These are phyloP conservation scores for Globisporangium polare DNA, from an alignment of 352 stramenopile genomes.

Conservation along the genomic window DNA sequence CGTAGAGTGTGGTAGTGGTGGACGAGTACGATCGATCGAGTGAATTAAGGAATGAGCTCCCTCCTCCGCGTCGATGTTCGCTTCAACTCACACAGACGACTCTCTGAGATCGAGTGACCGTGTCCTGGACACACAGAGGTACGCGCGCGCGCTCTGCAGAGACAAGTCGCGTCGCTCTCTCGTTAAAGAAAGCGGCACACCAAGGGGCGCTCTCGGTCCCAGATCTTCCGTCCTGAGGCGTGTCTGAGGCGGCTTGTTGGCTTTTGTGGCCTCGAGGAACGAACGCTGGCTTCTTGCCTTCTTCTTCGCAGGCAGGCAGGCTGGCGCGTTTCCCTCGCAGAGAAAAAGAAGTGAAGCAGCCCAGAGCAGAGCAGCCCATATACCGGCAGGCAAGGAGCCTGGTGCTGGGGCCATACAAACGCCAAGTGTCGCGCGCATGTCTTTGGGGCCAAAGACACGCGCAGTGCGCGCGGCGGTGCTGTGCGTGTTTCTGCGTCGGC, in stretches of 20 bases:
- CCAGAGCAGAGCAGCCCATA: neutral
- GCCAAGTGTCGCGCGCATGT: conserved; percentile 3
- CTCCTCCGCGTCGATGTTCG: neutral
- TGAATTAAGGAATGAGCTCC: conserved; percentile 7
- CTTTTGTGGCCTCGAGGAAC: neutral
- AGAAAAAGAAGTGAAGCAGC: conserved; percentile 1
- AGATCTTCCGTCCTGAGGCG: neutral
- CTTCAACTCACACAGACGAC: neutral
- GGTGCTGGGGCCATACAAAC: conserved; percentile 1
- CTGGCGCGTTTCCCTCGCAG: neutral
- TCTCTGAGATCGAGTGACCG: neutral
- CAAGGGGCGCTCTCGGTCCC: neutral
- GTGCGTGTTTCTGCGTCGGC: conserved; percentile 2
- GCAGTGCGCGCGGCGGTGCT: too few species aligned
- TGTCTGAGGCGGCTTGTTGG: neutral
- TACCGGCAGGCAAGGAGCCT: too few species aligned
- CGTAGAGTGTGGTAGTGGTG: too few species aligned
- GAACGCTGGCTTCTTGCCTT: too few species aligned
- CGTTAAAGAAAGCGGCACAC: conserved; percentile 13
- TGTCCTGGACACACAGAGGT: neutral
- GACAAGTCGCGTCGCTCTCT: conserved; percentile 2
- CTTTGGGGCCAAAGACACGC: conserved; percentile 1
- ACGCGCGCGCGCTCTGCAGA: neutral
- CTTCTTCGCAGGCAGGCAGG: neutral
- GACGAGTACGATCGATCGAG: neutral